Conservation (phyloP, 2,329 filamentous ascomycete genomes). For the Hirsutella thompsonii region DNA sequence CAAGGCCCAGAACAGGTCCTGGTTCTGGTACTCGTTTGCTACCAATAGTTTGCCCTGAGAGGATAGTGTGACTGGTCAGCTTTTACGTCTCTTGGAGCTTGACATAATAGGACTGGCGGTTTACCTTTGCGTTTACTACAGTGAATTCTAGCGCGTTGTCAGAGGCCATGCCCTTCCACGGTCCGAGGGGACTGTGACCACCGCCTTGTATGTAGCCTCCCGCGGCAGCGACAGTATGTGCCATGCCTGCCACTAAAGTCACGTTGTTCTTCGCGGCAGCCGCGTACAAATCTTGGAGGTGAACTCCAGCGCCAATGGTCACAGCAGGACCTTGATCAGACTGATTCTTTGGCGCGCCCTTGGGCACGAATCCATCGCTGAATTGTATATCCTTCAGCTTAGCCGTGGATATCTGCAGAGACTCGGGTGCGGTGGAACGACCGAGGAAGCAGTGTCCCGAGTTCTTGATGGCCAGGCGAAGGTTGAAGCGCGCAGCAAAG, state of each 20-base stretch:
- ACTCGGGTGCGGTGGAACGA: constrained; percentile 17
- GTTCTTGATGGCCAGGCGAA: constrained; percentile 20
- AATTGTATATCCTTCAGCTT: constrained; percentile 15
- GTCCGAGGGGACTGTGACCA: constrained; percentile 16
- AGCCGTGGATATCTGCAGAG: constrained; percentile 21
- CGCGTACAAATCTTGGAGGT: constrained; percentile 12
- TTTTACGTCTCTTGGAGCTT: neutral
- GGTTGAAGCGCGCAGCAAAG: constrained; percentile 18
- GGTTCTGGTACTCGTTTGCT: constrained; percentile 21
- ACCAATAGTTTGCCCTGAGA: constrained; percentile 13
- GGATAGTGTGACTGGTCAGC: neutral
- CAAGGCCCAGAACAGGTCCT: constrained; percentile 31
- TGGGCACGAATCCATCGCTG: constrained; percentile 11
- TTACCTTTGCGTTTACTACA: constrained; percentile 20
- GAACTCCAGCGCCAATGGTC: constrained; percentile 15
- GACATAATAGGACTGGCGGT: neutral
- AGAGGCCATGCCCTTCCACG: constrained; percentile 18
- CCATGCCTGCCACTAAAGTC: constrained; percentile 14
- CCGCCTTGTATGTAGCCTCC: constrained; percentile 20
- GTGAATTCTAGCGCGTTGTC: constrained; percentile 23
- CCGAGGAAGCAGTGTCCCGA: constrained; percentile 22
- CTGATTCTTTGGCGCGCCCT: neutral
- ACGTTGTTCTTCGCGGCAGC: constrained; percentile 9
- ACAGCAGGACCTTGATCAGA: constrained; percentile 9
- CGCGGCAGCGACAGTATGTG: constrained; percentile 15